Base-by-base conservation (phyloP, 202 grass and related monocot genomes). In the Carex arenaria region DNA sequence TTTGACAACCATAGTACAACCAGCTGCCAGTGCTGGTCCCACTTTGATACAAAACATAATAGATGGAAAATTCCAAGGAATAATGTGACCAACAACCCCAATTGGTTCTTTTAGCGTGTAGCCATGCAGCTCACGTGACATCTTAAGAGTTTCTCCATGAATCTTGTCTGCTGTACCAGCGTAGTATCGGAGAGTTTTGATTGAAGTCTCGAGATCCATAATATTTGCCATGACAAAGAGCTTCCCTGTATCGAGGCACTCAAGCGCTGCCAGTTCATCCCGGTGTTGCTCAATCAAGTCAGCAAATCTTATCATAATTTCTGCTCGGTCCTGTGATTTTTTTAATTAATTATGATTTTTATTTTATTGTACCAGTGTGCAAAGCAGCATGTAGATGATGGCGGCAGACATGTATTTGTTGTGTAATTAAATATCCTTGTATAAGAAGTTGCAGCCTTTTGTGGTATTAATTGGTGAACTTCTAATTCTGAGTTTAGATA, bases 121-220 rank as follows among this genome's bases (percentile, higher is more conserved):
- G 0, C 69, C 90, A 2, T 95, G 90, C 38, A 90, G 57, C 57
- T 72, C 80, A 3, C 68, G 67, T 53, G 78, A 64, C 85, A 91
- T 84, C 89, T 91, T 94, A 0, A 94, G 80, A 61, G 89, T 94
- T 86, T 94, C 89, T 13, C 92, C 89, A 60, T 94, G 92, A 72
- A 94, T 88, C 85, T 94, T 94, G 69, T 94, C 92, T 0, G 92
- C 89, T 8, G 92, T 87, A 13, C 92, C 92, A 4, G 92, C 92
- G 10, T 85, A 94, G 84, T 94, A 94, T 3, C 87, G 89, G 11
- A 92, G 84, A 73, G 47, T 26, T 28, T 47, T 12, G 8, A 10
- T 51, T 0, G 67, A 42, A 51, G 4, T 17, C 8, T 10, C 84
- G 5, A 95, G 13, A 55, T 96, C 90, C 0, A 91, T 53, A 10